Evolutionary conservation across 129 eudicot species (phyloP).

Genomic region (Dittrichia graveolens): DNA sequence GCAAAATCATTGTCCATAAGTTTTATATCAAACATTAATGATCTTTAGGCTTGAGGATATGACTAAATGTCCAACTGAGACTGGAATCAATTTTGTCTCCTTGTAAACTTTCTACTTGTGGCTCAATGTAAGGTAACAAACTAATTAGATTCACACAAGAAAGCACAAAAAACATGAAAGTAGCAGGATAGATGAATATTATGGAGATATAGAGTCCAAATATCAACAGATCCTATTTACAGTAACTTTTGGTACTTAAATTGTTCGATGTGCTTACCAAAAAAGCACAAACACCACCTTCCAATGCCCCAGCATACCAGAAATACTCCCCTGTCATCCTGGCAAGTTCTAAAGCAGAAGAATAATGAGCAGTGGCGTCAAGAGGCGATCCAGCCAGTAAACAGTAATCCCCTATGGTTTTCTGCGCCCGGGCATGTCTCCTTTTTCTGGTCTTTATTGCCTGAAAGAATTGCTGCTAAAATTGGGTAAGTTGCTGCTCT

Average conservation of each 20-base stretch:
- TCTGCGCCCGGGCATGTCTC: conserved; percentile 91
- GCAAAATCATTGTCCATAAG: too few species aligned
- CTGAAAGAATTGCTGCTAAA: conserved; percentile 46
- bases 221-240: not conserved
- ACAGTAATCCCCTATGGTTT: conserved; percentile 94
- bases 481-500: conserved; percentile 22
- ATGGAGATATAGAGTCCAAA: conserved; percentile 3
- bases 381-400: conserved; percentile 93
- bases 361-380: conserved; percentile 90
- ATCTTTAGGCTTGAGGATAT: too few species aligned
- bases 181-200: not conserved
- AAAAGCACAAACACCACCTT: conserved; percentile 96
- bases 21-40: too few species aligned
- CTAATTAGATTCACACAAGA: not conserved
- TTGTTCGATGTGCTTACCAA: conserved; percentile 52
- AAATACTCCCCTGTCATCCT: conserved; percentile 90
- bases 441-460: conserved; percentile 91
- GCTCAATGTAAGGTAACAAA: not conserved
- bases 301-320: conserved; percentile 99
- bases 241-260: not conserved
- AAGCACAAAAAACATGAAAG: not conserved
- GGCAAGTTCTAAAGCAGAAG: conserved; percentile 80
- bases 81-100: too few species aligned
- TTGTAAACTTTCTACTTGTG: too few species aligned
- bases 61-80: too few species aligned